Percentiles rank a stretch among this genome's conserved stretches.
Conservation (phyloP, 805 yeast species). For the Candida pseudofarinosa region DNA sequence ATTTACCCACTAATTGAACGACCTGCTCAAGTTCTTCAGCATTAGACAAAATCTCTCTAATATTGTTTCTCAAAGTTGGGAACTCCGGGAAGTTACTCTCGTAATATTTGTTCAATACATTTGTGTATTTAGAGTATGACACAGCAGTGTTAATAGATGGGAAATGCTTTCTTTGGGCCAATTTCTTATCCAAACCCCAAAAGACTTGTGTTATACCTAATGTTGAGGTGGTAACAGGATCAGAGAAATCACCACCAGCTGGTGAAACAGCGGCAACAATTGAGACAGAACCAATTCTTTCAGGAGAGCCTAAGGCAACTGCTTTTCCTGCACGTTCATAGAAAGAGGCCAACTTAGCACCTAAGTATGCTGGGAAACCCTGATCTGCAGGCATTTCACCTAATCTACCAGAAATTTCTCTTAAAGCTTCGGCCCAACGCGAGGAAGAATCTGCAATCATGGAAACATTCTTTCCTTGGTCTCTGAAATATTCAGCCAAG, state of each 20-base stretch:
- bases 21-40: constrained; percentile 99
- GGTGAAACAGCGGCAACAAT: constrained; percentile 99
- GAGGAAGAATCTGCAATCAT: constrained; percentile 99
- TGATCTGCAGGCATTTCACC: constrained; percentile 99
- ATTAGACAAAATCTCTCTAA: constrained; percentile 89
- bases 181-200: constrained; percentile 99
- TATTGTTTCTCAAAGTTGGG: constrained; percentile 83
- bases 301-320: constrained; percentile 91
- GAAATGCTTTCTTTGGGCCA: constrained; percentile 99
- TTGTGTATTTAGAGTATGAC: constrained; percentile 95
- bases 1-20: constrained; percentile 97
- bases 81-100: constrained; percentile 85
- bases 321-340: constrained; percentile 99
- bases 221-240: constrained; percentile 97
- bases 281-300: constrained; percentile 96
- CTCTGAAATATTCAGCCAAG: constrained; percentile 98
- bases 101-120: constrained; percentile 79
- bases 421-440: constrained; percentile 99
- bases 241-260: constrained; percentile 99
- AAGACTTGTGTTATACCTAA: constrained; percentile 99
- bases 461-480: constrained; percentile 97
- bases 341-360: constrained; percentile 98
- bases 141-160: constrained; percentile 96
- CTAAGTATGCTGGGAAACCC: constrained; percentile 99
- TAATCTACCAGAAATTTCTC: constrained; percentile 99